These are phyloP conservation scores for Candida ovalis DNA, from an alignment of 805 yeast species.

Conservation along the genomic window DNA sequence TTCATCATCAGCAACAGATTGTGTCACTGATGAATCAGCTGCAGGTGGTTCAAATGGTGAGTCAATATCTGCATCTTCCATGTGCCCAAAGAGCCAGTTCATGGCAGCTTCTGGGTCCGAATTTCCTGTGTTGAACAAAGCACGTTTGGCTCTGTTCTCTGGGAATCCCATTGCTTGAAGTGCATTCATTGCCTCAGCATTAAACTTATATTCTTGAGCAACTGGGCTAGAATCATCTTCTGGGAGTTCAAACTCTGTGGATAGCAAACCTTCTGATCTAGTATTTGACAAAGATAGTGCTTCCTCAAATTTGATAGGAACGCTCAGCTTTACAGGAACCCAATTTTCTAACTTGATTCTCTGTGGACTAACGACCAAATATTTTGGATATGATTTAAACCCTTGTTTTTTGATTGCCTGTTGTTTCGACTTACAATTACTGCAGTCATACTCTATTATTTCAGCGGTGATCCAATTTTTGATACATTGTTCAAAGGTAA, in stretches of 20 bases:
- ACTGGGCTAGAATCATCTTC: slow-evolving; percentile 32
- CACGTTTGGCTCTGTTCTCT: slow-evolving; percentile 58
- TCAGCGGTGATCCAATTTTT: slow-evolving; percentile 44
- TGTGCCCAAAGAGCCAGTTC: slow-evolving; percentile 86
- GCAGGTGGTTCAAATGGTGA: slow-evolving; percentile 44
- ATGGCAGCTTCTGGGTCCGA: slow-evolving; percentile 62
- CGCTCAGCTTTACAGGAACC: slow-evolving; percentile 81
- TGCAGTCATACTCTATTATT: slow-evolving; percentile 60
- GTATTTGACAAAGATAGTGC: slow-evolving; percentile 41
- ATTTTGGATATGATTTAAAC: slow-evolving; percentile 65
- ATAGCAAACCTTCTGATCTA: slow-evolving; percentile 38
- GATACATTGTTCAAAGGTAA: slow-evolving; percentile 49
- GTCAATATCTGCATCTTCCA: slow-evolving; percentile 82
- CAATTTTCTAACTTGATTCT: slow-evolving; percentile 83
- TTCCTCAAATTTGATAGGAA: slow-evolving; percentile 53
- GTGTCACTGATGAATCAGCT: slow-evolving; percentile 4
- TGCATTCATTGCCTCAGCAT: slow-evolving; percentile 48
- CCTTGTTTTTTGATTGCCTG: slow-evolving; percentile 41
- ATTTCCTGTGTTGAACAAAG: slow-evolving; percentile 72
- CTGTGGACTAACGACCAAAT: slow-evolving; percentile 67
- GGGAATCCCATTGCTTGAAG: slow-evolving; percentile 88
- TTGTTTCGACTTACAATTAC: slow-evolving; percentile 40
- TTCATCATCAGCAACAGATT: slow-evolving; percentile 29
- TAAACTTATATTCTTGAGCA: slow-evolving; percentile 43
- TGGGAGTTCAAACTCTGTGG: slow-evolving; percentile 37